These are phyloP conservation scores for Santalum album DNA, from an alignment of 164 flowering plant species.

Conservation along the genomic window DNA sequence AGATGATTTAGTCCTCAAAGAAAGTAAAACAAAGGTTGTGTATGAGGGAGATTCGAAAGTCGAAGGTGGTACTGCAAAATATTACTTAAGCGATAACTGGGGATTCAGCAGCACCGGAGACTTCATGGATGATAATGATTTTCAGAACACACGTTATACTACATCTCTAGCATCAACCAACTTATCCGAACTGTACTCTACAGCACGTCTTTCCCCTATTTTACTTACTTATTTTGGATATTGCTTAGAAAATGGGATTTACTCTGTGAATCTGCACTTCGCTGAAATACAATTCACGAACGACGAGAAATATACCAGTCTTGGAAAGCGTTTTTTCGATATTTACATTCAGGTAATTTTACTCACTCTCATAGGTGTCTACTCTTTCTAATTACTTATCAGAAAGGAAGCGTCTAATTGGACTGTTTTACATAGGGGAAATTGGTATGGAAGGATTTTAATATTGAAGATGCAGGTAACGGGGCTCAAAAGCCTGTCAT, in stretches of 20 bases:
- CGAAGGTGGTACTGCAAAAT: conserved; percentile 43
- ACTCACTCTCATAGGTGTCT: background rate
- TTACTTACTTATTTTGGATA: conserved; percentile 50
- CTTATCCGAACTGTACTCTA: conserved; percentile 37
- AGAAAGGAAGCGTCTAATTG: conserved; percentile 19
- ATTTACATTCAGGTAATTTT: conserved; percentile 53
- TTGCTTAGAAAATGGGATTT: conserved; percentile 51
- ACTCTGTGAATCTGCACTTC: conserved; percentile 56
- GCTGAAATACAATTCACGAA: conserved; percentile 60
- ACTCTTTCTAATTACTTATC: background rate
- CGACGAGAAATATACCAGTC: conserved; percentile 41
- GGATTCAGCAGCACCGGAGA: conserved; percentile 72
- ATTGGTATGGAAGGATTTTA: conserved; percentile 28
- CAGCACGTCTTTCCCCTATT: conserved; percentile 60
- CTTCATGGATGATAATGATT: conserved; percentile 52
- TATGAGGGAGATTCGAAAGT: conserved; percentile 50
- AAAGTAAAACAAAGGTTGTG: conserved; percentile 6
- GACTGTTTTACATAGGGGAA: conserved; percentile 28
- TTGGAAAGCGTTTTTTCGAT: conserved; percentile 69
- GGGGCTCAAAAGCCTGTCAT: conserved; percentile 23
- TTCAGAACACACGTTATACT: conserved; percentile 24
- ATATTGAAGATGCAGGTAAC: conserved; percentile 32
- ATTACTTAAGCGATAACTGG: conserved; percentile 32
- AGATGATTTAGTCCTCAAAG: conserved; percentile 20
- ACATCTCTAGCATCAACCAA: conserved; percentile 15